Base-by-base conservation (phyloP, 192 early-diverging fungal species). In the Rhizophagus clarus region DNA sequence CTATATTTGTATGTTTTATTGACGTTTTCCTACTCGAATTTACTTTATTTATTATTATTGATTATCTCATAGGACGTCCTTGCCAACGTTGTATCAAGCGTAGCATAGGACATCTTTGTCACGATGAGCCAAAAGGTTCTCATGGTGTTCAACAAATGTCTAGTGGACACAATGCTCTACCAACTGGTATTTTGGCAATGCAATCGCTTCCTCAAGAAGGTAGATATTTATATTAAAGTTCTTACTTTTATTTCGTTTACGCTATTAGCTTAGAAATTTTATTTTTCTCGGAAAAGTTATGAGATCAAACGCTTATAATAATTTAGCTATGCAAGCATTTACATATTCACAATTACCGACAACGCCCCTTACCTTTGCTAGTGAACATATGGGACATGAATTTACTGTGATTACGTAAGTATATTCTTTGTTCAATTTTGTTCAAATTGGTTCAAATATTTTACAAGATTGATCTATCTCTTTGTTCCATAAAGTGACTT, bases 71-170 rank as follows among this genome's bases (percentile, higher is more conserved):
- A 87, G 92, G 95, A 69, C 92, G 97, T 26, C 97, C 97, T 51
- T 98, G 97, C 84, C 94, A 95, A 82, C 92, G 97, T 67, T 98
- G 97, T 80, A 95, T 98, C 73, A 96, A 97, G 82, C 92, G 97
- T 56, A 94, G 93, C 81, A 97, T 99, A 84, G 92, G 92, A n/a
- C 94, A 97, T 77, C 82, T 97, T 40, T 99, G 97, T 85, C 95
- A 93, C 63, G 95, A 99, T 82, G 96, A 96, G 80, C 90, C 92
- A 9, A 92, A 90, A 64, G 82, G 81, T 42, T 45, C 90, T 28
- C 61, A 85, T 14, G 37, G 81, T 34, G 49, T 77, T 26, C 68
- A 69, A 56, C 45, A 71, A 60, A 61, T 79, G 37, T 2, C 60
- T 4, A n/a, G 61, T 14, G 74, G 74, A 60, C 28, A 28, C 29